Conservation (phyloP, 495 filamentous ascomycete genomes). For the Neurospora pannonica region DNA sequence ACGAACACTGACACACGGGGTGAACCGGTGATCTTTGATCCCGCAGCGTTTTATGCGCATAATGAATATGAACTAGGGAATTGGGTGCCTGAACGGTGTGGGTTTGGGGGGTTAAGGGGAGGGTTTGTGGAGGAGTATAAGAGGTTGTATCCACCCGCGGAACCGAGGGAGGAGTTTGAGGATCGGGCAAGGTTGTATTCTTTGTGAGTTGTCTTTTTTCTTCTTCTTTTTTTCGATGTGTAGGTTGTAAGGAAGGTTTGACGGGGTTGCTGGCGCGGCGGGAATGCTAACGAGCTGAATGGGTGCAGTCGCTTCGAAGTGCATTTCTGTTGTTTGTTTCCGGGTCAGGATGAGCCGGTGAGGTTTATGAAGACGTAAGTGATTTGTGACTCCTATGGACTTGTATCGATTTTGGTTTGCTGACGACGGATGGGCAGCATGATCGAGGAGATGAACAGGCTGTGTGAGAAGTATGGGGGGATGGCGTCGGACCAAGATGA, state of each 20-base stretch:
- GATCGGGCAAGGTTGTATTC: not conserved
- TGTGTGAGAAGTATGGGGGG: not conserved
- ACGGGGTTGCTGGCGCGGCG: not conserved
- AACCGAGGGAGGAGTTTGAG: not conserved
- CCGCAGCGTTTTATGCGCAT: constrained; percentile 27
- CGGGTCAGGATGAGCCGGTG: not conserved
- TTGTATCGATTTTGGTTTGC: not conserved
- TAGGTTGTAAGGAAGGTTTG: not conserved
- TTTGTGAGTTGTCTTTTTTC: not conserved
- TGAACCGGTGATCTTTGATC: constrained; percentile 34
- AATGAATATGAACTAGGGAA: constrained; percentile 16
- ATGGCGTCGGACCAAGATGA: not conserved
- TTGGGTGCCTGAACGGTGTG: not conserved
- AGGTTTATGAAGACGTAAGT: not conserved
- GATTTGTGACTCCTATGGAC: not conserved
- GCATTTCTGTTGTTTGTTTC: not conserved
- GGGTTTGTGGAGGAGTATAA: not conserved
- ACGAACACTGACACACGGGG: constrained; percentile 21
- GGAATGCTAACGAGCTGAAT: not conserved
- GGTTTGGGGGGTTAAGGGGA: not conserved
- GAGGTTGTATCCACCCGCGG: not conserved
- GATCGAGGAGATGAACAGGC: not conserved
- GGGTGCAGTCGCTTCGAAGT: not conserved
- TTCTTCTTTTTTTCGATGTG: not conserved
- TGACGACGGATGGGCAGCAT: not conserved